These are phyloP conservation scores for Microbotryomycetes sp. DNA, from an alignment of 1,284 basidiomycete species.

Conservation along the genomic window DNA sequence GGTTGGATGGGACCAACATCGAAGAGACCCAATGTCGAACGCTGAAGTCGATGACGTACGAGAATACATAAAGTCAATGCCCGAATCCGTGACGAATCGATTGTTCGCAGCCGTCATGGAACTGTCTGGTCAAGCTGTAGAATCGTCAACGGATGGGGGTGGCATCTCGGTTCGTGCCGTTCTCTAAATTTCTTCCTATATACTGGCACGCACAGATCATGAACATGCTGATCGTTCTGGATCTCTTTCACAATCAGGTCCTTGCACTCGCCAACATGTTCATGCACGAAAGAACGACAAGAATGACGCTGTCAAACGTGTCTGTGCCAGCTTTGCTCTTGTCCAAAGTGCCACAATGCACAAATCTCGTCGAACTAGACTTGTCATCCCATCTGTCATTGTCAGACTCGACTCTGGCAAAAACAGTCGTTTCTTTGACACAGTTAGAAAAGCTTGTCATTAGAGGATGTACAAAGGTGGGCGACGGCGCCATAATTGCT, in stretches of 20 bases:
- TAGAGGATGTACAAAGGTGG: constrained; percentile 33
- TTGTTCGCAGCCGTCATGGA: constrained; percentile 18
- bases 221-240: neutral
- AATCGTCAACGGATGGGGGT: constrained; percentile 7
- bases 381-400: constrained; percentile 21
- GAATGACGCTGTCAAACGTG: constrained; percentile 17
- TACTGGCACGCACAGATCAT: neutral
- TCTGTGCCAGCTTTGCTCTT: constrained; percentile 18
- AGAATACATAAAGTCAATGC: constrained; percentile 8
- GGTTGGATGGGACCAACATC: constrained; percentile 23
- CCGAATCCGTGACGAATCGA: constrained; percentile 13
- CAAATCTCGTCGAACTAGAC: constrained; percentile 25
- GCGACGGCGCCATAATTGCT: constrained; percentile 31
- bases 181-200: neutral
- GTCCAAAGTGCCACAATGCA: constrained; percentile 23
- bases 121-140: neutral
- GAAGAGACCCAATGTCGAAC: neutral
- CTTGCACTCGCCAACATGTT: constrained; percentile 22
- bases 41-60: constrained; percentile 6
- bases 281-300: constrained; percentile 18
- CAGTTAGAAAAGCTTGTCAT: constrained; percentile 29
- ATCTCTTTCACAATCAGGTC: constrained; percentile 2
- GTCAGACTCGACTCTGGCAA: constrained; percentile 22
- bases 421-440: constrained; percentile 24
- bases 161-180: constrained; percentile 10